phyloP scores from a whole-genome alignment of 176 grass and related monocot species.

The Triticum monococcum region DNA sequence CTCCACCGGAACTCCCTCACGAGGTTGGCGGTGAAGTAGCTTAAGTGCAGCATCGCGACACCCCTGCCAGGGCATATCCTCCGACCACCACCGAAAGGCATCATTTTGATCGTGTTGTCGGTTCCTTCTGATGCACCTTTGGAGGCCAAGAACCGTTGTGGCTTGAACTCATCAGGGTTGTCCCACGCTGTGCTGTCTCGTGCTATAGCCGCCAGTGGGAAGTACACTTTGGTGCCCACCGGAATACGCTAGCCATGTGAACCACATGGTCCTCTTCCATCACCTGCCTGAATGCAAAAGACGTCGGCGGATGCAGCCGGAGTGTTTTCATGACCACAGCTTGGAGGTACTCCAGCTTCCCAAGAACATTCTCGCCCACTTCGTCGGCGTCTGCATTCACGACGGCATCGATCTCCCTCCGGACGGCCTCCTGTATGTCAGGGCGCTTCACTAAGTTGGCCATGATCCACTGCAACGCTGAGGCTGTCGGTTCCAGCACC shows the following conservation, averaged over 20 bases:
- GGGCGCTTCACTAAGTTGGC: background rate
- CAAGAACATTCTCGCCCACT: background rate
- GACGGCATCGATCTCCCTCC: background rate
- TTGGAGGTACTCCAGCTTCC: conserved; percentile 2
- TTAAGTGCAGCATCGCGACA: background rate
- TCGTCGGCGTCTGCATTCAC: background rate
- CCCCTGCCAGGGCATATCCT: conserved; percentile 2
- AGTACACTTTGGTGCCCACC: background rate
- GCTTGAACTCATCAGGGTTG: conserved; percentile 26
- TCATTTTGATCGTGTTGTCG: conserved; percentile 1
- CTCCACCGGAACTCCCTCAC: conserved; percentile 9
- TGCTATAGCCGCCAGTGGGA: background rate
- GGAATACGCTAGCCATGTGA: background rate
- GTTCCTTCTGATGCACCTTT: background rate
- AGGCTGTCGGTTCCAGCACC: background rate
- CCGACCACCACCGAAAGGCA: conserved; percentile 19
- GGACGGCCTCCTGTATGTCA: background rate
- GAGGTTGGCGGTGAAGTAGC: background rate
- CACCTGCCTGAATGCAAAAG: background rate
- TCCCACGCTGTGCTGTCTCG: background rate
- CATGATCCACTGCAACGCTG: conserved; percentile 15
- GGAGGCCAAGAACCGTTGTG: conserved; percentile 46
- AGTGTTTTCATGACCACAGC: conserved; percentile 2
- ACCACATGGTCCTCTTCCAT: background rate
- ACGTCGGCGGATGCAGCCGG: background rate